Conservation (phyloP, 768 basidiomycete genomes). For the Gloeopeniophorella convolvens region DNA sequence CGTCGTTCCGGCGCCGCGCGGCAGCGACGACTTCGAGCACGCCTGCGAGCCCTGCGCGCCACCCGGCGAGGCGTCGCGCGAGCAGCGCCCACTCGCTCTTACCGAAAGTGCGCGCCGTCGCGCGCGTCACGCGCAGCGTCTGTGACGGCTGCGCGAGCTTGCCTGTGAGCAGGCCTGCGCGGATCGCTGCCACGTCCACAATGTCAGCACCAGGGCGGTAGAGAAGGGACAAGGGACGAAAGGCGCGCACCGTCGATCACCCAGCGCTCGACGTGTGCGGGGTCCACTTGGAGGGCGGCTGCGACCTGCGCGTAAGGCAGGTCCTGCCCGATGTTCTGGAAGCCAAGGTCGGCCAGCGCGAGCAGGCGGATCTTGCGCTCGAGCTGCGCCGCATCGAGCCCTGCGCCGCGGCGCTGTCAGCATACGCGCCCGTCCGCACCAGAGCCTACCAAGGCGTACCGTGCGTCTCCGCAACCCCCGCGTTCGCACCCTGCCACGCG, state of each 20-base stretch:
- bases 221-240: not conserved
- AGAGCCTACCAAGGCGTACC: constrained; percentile 36
- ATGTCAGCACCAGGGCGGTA: not conserved
- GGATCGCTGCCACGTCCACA: constrained; percentile 52
- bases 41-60: constrained; percentile 65
- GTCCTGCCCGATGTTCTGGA: constrained; percentile 66
- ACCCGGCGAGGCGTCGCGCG: constrained; percentile 65
- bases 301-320: constrained; percentile 68
- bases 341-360: constrained; percentile 69
- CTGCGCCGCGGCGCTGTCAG: constrained; percentile 31
- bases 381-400: constrained; percentile 49
- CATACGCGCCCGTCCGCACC: too few relatives aligned
- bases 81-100: constrained; percentile 74
- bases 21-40: constrained; percentile 65
- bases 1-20: constrained; percentile 38
- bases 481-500: constrained; percentile 50
- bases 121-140: constrained; percentile 63
- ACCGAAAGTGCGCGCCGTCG: constrained; percentile 71
- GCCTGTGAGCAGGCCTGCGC: constrained; percentile 69
- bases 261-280: constrained; percentile 74
- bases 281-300: constrained; percentile 55
- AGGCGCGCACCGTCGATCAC: constrained; percentile 71
- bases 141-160: constrained; percentile 80
- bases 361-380: constrained; percentile 78
- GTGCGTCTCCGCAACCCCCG: constrained; percentile 45